Evolutionary conservation across 257 asterid species (phyloP).

Genomic region (Striga asiatica): DNA sequence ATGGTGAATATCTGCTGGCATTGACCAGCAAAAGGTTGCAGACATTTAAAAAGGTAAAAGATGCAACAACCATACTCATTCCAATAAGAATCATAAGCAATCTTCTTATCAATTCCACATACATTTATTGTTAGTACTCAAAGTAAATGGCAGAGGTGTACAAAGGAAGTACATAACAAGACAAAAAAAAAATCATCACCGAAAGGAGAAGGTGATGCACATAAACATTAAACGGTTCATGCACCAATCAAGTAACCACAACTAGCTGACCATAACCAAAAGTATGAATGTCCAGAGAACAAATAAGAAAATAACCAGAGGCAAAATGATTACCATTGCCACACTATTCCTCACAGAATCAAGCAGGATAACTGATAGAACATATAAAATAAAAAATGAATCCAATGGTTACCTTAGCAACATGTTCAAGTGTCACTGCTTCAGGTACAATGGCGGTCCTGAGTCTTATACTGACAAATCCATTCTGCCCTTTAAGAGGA

Average conservation of each 20-base stretch:
- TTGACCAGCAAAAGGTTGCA: neutral
- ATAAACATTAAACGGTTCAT: neutral
- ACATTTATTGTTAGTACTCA: neutral
- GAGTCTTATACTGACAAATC: conserved; percentile 64
- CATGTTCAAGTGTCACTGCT: conserved; percentile 83
- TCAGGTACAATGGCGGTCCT: conserved; percentile 59
- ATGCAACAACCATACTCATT: conserved; percentile 3
- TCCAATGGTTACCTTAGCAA: conserved; percentile 43
- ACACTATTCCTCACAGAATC: neutral
- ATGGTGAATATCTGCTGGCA: neutral
- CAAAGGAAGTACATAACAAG: neutral
- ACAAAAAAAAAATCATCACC: neutral
- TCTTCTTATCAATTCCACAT: neutral
- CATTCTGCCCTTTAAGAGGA: conserved; percentile 56
- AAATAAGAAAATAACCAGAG: too few relatives aligned
- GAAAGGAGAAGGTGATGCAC: neutral
- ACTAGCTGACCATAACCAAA: too few relatives aligned
- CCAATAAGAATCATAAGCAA: neutral
- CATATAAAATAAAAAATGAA: conserved; percentile 1
- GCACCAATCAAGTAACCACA: conserved; percentile 7
- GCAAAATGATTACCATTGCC: neutral
- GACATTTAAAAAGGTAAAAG: neutral
- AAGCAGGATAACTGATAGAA: conserved; percentile 5
- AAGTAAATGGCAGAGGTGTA: neutral
- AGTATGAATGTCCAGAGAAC: too few relatives aligned